Evolutionary conservation across 2,329 filamentous ascomycete genomes (phyloP), one percentile per base, ranked within the genome.

Genomic region (Calycina marina): DNA sequence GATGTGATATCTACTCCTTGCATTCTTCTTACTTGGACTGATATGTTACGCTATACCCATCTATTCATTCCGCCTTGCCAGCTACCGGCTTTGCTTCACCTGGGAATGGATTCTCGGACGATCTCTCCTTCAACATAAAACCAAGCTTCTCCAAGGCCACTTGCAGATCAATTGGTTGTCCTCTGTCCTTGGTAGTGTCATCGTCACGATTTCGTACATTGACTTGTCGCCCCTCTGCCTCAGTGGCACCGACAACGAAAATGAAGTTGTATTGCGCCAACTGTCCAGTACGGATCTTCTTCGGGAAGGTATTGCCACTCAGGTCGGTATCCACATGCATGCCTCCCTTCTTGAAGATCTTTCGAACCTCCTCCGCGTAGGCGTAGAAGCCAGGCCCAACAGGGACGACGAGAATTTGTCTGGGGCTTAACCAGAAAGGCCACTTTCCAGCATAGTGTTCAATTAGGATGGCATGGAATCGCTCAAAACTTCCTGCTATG

Each of bases 381-480:
- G 76, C 73, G 48, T 73, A 68, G 46, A 68, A 77, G 28, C 69
- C 65, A 31, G 77, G 75, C 58, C 80, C 80, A 39, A 84, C 79
- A 6, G 81, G 81, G 40, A 86, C 75, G 41, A 90, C 70, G 45
- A 80, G 65, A 41, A 90, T 72, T 57, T 90, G 82, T 31, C 82
- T 70, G n/a, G 81, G 82, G 45, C 75, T 82, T 40, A 90, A 61
- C 82, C 82, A 90, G 66, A 88, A 84, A 1, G 82, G 82, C 82
- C 82, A 90, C 61, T 85, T 85, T 47, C 82, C 82, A 34, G 68
- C 81, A 53, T 84, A 88, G 57, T 88, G 82, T 63, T 90, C 82
- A 28, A 72, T 81, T 39, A 88, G 64, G 43, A 88, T 84, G 43
- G 72, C 82, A 50, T 81, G 69, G 51, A 73, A 72, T 35, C 69